phyloP scores from a whole-genome alignment of 1,284 basidiomycete species.

The Cryptococcus amylolentus region DNA sequence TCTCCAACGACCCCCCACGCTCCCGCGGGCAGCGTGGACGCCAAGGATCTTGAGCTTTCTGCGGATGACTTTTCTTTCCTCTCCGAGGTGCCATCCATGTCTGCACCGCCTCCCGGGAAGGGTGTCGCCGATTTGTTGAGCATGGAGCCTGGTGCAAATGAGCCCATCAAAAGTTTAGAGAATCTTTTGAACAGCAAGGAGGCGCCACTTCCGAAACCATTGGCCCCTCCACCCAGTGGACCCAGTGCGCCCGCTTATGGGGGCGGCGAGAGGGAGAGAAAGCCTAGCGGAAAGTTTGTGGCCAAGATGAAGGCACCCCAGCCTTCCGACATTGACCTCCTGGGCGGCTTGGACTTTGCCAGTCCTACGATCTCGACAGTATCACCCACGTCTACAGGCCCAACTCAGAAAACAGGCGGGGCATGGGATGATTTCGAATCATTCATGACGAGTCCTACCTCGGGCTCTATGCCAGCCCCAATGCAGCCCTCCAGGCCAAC shows the following conservation, averaged over 20 bases:
- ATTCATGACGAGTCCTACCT: conserved; percentile 3
- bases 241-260: not conserved
- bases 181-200: conserved; percentile 27
- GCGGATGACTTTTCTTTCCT: conserved; percentile 48
- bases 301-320: conserved; percentile 22
- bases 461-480: conserved; percentile 2
- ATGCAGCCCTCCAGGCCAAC: conserved; percentile 1
- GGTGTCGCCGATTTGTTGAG: conserved; percentile 40
- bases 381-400: not conserved
- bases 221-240: conserved; percentile 28
- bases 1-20: conserved; percentile 1
- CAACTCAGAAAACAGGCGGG: not conserved
- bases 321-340: conserved; percentile 33
- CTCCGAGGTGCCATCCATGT: conserved; percentile 43
- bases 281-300: conserved; percentile 19
- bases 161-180: conserved; percentile 32
- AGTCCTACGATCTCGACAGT: conserved; percentile 1
- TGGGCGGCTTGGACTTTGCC: conserved; percentile 37
- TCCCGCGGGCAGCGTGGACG: conserved; percentile 4
- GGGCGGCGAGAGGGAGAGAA: conserved; percentile 1
- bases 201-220: conserved; percentile 29
- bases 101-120: conserved; percentile 14
- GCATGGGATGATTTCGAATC: conserved; percentile 32
- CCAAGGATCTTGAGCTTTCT: conserved; percentile 43
- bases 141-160: conserved; percentile 23